phyloP scores from a whole-genome alignment of 495 filamentous ascomycete genomes.

The Clohesyomyces aquaticus region DNA sequence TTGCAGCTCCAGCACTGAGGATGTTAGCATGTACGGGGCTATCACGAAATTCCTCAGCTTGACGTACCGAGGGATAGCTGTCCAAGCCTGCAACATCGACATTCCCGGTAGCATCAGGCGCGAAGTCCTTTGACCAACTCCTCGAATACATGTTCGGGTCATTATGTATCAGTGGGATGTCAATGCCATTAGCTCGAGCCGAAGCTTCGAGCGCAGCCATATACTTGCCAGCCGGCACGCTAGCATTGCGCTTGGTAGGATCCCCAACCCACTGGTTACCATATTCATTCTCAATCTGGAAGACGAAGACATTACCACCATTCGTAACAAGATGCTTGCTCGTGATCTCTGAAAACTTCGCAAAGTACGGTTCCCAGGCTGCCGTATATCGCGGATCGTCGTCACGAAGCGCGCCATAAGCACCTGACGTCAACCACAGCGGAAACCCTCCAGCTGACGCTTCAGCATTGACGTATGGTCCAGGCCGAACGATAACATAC shows the following conservation, averaged over 20 bases:
- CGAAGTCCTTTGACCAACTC: slow-evolving; percentile 55
- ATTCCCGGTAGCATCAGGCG: slow-evolving; percentile 54
- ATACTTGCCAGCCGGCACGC: slow-evolving; percentile 55
- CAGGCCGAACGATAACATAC: slow-evolving; percentile 62
- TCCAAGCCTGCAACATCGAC: slow-evolving; percentile 63
- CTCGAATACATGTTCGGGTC: slow-evolving; percentile 53
- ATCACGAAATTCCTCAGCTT: not conserved
- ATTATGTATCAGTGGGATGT: slow-evolving; percentile 59
- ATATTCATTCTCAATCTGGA: slow-evolving; percentile 67
- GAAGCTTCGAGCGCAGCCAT: slow-evolving; percentile 59
- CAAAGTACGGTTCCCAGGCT: slow-evolving; percentile 59
- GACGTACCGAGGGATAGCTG: slow-evolving; percentile 55
- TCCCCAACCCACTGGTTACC: slow-evolving; percentile 58
- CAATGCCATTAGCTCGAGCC: slow-evolving; percentile 58
- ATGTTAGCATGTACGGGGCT: not conserved
- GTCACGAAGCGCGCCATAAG: slow-evolving; percentile 59
- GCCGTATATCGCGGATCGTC: slow-evolving; percentile 62
- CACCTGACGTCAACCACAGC: slow-evolving; percentile 65
- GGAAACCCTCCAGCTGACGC: slow-evolving; percentile 56
- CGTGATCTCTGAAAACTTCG: slow-evolving; percentile 54
- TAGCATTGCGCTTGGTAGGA: slow-evolving; percentile 50
- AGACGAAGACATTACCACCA: slow-evolving; percentile 59
- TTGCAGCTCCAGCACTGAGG: slow-evolving; percentile 61
- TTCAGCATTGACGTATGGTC: slow-evolving; percentile 62
- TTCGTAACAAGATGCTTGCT: slow-evolving; percentile 59